Conservation (phyloP, 768 basidiomycete genomes). For the Sarcodon sp. region DNA sequence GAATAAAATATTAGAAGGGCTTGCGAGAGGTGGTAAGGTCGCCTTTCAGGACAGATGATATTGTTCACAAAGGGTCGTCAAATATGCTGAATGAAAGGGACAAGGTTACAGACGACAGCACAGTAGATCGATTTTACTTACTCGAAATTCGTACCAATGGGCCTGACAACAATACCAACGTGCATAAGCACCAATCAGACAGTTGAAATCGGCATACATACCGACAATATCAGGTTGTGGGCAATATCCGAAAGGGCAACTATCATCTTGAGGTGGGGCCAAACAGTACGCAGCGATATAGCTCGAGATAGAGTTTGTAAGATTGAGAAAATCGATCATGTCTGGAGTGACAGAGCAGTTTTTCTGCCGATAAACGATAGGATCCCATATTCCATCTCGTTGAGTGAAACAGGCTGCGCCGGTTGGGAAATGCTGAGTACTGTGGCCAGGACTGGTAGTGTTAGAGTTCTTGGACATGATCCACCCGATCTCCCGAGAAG, state of each 20-base stretch:
- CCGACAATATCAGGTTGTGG: constrained; percentile 1
- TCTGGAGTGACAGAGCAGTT: neutral
- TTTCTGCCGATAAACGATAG: neutral
- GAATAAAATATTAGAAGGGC: constrained; percentile 2
- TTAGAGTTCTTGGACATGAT: too few relatives aligned
- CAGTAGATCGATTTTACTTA: neutral
- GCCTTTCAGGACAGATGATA: neutral
- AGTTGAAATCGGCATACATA: neutral
- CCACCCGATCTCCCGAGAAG: too few relatives aligned
- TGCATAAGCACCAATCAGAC: neutral
- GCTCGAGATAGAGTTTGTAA: neutral
- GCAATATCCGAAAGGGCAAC: constrained; percentile 1
- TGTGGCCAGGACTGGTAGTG: too few relatives aligned
- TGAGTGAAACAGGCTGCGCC: neutral
- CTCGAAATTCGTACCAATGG: neutral
- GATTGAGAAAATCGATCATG: neutral
- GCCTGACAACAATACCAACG: neutral
- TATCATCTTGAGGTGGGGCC: constrained; percentile 1
- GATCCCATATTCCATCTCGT: neutral
- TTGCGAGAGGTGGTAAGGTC: neutral
- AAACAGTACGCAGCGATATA: constrained; percentile 1
- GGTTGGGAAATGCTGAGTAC: neutral
- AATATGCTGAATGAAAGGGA: neutral
- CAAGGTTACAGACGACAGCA: neutral
- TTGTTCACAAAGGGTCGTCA: neutral